Evolutionary conservation across 2,329 filamentous ascomycete genomes (phyloP).

Genomic region (Balansia obtecta): DNA sequence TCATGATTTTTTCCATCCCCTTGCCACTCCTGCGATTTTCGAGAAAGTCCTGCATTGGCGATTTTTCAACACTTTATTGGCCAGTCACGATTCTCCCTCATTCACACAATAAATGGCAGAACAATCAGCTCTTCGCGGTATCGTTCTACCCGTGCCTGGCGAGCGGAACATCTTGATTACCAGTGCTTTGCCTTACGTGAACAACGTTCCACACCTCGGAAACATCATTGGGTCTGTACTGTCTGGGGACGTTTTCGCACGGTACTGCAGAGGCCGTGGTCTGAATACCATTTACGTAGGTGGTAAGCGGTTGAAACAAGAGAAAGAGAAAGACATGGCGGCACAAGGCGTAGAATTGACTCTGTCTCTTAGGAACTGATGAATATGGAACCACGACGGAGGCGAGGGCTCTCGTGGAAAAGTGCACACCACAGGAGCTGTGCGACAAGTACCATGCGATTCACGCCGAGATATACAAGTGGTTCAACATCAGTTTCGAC

Average conservation of each 20-base stretch:
- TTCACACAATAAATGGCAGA: too few relatives aligned
- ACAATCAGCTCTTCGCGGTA: too few relatives aligned
- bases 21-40: too few relatives aligned
- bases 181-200: conserved; percentile 6
- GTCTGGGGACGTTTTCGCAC: conserved; percentile 3
- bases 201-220: conserved; percentile 6
- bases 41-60: too few relatives aligned
- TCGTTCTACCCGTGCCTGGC: not conserved
- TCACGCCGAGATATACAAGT: conserved; percentile 74
- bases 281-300: conserved; percentile 66
- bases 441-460: conserved; percentile 79
- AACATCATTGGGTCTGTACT: conserved; percentile 7
- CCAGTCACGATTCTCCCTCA: too few relatives aligned
- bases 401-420: conserved; percentile 74
- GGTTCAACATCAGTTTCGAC: conserved; percentile 83
- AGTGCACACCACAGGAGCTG: conserved; percentile 59
- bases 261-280: conserved; percentile 52
- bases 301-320: conserved; percentile 26
- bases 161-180: conserved; percentile 6
- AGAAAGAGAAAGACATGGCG: too few relatives aligned
- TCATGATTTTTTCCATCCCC: too few relatives aligned
- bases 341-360: not conserved
- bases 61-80: too few relatives aligned
- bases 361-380: conserved; percentile 31
- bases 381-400: conserved; percentile 85